Percentiles rank a stretch among this genome's conserved stretches.
Conservation (phyloP, 2,329 filamentous ascomycete genomes). For the Didymella pomorum region DNA sequence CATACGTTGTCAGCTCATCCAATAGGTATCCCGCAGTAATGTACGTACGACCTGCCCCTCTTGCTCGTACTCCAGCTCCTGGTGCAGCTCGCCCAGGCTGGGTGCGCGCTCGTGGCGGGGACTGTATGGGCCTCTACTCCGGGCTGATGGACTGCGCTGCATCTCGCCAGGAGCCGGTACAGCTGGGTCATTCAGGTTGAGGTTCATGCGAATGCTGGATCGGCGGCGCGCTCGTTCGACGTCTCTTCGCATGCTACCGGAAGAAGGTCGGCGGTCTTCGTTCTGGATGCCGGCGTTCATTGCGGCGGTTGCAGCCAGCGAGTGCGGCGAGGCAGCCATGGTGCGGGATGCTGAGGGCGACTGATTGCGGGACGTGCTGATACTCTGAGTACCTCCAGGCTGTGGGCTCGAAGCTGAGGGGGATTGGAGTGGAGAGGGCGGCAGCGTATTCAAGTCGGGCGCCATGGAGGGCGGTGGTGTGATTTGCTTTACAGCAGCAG, state of each 20-base stretch:
- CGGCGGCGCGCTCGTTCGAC: constrained; percentile 64
- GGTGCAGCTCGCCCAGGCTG: constrained; percentile 78
- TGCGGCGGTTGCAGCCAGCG: constrained; percentile 77
- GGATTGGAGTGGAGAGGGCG: constrained; percentile 56
- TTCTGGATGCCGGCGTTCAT: constrained; percentile 79
- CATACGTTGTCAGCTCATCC: neutral
- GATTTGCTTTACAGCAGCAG: constrained; percentile 6
- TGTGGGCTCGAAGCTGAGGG: constrained; percentile 37
- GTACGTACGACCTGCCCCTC: constrained; percentile 74
- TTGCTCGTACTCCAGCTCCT: constrained; percentile 80
- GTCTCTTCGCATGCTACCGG: constrained; percentile 58
- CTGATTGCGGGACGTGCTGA: constrained; percentile 29
- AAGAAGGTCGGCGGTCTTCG: constrained; percentile 59
- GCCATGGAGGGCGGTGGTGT: constrained; percentile 49
- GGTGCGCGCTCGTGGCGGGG: constrained; percentile 70
- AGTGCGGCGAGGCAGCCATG: constrained; percentile 69
- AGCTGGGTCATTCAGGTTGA: constrained; percentile 75
- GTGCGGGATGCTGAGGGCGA: constrained; percentile 52
- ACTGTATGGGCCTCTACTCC: constrained; percentile 34
- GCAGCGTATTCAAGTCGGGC: constrained; percentile 68
- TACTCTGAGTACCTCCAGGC: neutral
- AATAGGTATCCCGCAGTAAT: neutral
- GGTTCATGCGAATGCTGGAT: constrained; percentile 75
- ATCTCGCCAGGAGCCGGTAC: constrained; percentile 75
- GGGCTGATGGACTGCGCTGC: constrained; percentile 55